Conservation (phyloP, 2,329 filamentous ascomycete species). For the Colletotrichum eleusines region DNA sequence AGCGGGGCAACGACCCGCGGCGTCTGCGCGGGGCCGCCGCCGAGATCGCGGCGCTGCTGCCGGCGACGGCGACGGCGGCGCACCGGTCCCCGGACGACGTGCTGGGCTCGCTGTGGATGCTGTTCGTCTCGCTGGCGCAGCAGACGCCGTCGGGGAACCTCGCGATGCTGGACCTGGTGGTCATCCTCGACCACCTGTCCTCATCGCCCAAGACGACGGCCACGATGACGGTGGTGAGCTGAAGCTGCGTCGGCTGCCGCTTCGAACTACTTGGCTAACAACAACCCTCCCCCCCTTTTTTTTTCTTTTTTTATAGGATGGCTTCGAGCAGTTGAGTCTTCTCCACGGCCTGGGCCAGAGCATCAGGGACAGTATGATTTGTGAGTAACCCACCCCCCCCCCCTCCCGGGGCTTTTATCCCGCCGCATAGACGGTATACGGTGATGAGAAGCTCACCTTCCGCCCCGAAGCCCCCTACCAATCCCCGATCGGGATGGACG, state of each 20-base stretch:
- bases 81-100: no score
- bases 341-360: constrained; percentile 21
- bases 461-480: constrained; percentile 8
- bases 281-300: no score
- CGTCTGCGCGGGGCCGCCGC: constrained; percentile 2
- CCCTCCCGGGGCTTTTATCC: background rate
- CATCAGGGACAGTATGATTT: constrained; percentile 27
- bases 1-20: constrained; percentile 22
- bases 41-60: constrained; percentile 19
- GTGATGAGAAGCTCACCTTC: background rate
- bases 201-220: constrained; percentile 36
- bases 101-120: constrained; percentile 31
- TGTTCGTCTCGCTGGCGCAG: constrained; percentile 40
- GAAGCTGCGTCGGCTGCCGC: accelerated
- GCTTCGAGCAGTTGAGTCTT: constrained; percentile 31
- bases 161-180: constrained; percentile 36
- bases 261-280: background rate
- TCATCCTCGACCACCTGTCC: constrained; percentile 28
- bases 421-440: no score
- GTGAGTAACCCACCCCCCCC: constrained; percentile 11
- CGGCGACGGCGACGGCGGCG: background rate
- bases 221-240: constrained; percentile 24
- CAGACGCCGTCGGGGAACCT: constrained; percentile 39
- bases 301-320: constrained; percentile 12
- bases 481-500: background rate